Percentiles rank a stretch among this genome's conserved stretches.
phyloP scores from a whole-genome alignment of 495 filamentous ascomycete species.

The Chlorociboria aeruginascens region DNA sequence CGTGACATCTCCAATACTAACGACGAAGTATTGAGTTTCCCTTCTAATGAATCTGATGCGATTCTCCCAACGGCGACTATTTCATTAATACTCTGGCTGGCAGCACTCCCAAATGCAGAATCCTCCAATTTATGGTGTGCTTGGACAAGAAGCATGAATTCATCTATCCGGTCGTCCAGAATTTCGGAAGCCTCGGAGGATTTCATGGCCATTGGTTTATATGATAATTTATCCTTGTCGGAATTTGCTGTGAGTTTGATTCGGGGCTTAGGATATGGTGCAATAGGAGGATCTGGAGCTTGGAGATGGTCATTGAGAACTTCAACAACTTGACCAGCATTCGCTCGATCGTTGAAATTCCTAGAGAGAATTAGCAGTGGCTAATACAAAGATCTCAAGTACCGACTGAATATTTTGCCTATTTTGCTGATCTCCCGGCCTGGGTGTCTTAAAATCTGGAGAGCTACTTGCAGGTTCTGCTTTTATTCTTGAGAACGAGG shows the following conservation, averaged over 20 bases:
- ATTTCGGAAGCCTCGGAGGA: conserved; percentile 84
- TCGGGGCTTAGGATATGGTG: conserved; percentile 60
- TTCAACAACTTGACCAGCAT: conserved; percentile 71
- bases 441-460: conserved; percentile 32
- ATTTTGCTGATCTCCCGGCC: conserved; percentile 26
- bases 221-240: conserved; percentile 80
- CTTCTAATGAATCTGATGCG: conserved; percentile 71
- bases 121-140: conserved; percentile 65
- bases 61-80: conserved; percentile 87
- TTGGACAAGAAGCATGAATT: conserved; percentile 61
- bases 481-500: conserved; percentile 33
- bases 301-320: conserved; percentile 68
- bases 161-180: conserved; percentile 89
- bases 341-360: conserved; percentile 53
- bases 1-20: conserved; percentile 80
- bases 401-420: conserved; percentile 25
- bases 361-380: too few species aligned
- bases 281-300: conserved; percentile 55
- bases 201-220: conserved; percentile 89
- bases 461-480: conserved; percentile 32
- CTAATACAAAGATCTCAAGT: not conserved
- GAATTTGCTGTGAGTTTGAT: conserved; percentile 72
- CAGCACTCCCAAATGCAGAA: conserved; percentile 76
- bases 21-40: conserved; percentile 71
- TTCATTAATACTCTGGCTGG: conserved; percentile 70